Conservation (phyloP, 805 yeast species). For the Candida argentea region DNA sequence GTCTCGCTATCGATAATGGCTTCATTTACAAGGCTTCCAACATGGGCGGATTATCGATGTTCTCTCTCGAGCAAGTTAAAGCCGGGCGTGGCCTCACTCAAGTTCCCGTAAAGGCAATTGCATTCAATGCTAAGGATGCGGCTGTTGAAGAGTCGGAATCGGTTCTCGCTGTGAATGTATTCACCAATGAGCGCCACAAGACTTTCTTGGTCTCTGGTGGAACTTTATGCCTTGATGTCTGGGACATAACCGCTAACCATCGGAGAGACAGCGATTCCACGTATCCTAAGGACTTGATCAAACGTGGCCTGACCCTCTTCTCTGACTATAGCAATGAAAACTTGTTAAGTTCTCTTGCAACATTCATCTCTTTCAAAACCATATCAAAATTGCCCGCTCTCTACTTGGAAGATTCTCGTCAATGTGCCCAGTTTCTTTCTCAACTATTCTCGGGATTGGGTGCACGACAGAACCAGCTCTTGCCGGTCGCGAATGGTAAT, state of each 20-base stretch:
- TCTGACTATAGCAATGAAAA: conserved; percentile 42
- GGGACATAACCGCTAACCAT: conserved; percentile 59
- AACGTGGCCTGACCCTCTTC: not conserved
- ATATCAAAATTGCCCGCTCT: conserved; percentile 66
- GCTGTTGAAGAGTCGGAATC: conserved; percentile 21
- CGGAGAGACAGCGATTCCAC: conserved; percentile 4
- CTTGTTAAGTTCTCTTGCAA: conserved; percentile 51
- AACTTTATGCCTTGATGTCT: conserved; percentile 58
- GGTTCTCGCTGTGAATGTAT: conserved; percentile 47
- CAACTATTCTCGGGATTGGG: conserved; percentile 59
- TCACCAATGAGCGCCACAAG: conserved; percentile 24
- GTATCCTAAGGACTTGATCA: not conserved
- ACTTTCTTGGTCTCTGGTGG: conserved; percentile 60
- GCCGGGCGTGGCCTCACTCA: no score
- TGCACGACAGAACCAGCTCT: conserved; percentile 50
- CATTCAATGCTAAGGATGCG: not conserved
- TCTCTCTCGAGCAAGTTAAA: conserved; percentile 12
- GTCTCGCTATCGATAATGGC: conserved; percentile 46
- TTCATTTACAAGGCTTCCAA: conserved; percentile 57
- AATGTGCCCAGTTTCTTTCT: conserved; percentile 71
- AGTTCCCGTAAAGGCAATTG: no score
- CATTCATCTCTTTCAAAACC: conserved; percentile 60
- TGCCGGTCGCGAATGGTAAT: conserved; percentile 71
- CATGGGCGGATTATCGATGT: conserved; percentile 28
- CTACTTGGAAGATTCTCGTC: conserved; percentile 68